Base-by-base conservation (phyloP, 2,329 filamentous ascomycete genomes). In the Diplodia scrobiculata region DNA sequence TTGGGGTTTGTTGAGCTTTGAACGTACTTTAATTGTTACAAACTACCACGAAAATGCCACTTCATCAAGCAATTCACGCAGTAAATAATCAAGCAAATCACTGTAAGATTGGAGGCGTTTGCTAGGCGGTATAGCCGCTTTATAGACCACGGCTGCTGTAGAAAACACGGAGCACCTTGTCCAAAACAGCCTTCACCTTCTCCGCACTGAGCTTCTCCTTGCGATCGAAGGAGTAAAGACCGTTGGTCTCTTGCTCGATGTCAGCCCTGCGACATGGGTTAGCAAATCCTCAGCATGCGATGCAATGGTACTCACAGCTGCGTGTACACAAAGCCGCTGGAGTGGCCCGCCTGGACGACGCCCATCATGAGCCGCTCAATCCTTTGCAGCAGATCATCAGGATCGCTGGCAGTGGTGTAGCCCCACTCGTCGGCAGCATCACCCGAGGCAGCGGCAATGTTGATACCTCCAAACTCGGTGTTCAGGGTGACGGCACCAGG, bases 191-290 rank as follows among this genome's bases (percentile, higher is more conserved):
- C 77, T 82, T 87, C 29, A 89, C 83, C 68, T 82, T 82, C 0
- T 72, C 74, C 0, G 84, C 78, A n/a, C 85, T 82, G 50, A 90
- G 77, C 76, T 90, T 90, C 67, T 83, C 83, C 70, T 81, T 79
- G 0, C 88, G 81, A 68, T 89, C 83, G 68, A 84, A 88, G 0
- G 86, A 84, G 70, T 89, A 89, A 27, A 90, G 71, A 0, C 87
- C 88, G 69, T 90, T 90, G 41, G 86, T 85, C 71, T 90, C 88
- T 71, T 90, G 87, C 74, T 90, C 87, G 62, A 90, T 87, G 71
- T 82, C 80, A 36, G 78, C 78, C 48, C 67, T 70, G 65, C 13
- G 17, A 13, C 25, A 36, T 1, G 17, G n/a, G 32, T 87, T 84
- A 66, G 80, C 80, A 21, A 66, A 54, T 7, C 21, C 5, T 17